phyloP scores from a whole-genome alignment of 768 basidiomycete genomes.

The Cyclocybe cylindracea region DNA sequence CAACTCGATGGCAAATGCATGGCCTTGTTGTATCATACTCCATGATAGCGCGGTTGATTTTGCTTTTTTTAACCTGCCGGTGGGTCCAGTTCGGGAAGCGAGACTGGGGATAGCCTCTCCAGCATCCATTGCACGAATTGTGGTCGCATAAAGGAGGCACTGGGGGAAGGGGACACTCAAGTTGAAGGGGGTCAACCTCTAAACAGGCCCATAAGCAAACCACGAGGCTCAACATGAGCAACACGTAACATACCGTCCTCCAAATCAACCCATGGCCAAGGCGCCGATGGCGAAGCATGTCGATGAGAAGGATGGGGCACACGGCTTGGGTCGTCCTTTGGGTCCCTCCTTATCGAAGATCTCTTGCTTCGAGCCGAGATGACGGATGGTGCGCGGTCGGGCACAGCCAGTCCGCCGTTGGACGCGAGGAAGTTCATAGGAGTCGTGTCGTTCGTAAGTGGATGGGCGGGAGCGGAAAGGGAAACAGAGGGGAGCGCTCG shows the following conservation, averaged over 20 bases:
- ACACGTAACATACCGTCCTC: slow-evolving; percentile 30
- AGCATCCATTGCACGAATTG: slow-evolving; percentile 35
- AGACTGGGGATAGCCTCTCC: slow-evolving; percentile 44
- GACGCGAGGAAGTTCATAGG: too few species aligned
- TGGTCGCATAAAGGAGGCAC: slow-evolving; percentile 40
- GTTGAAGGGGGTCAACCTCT: slow-evolving; percentile 38
- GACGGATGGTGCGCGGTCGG: background rate
- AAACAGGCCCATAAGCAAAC: background rate
- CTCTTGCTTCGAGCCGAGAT: slow-evolving; percentile 4
- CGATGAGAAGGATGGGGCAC: slow-evolving; percentile 42
- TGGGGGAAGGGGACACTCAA: slow-evolving; percentile 30
- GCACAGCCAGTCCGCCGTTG: background rate
- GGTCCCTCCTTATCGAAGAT: slow-evolving; percentile 7
- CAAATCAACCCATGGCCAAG: slow-evolving; percentile 49
- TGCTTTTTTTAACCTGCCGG: slow-evolving; percentile 42
- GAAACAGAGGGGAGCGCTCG: too few species aligned
- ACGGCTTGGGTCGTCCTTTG: slow-evolving; percentile 16
- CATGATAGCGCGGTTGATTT: slow-evolving; percentile 36
- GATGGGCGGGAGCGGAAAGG: too few species aligned
- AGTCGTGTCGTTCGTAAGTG: too few species aligned
- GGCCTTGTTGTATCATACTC: slow-evolving; percentile 27
- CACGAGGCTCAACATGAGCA: background rate
- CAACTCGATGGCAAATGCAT: slow-evolving; percentile 39
- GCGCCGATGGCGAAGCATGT: slow-evolving; percentile 46
- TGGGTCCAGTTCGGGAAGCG: slow-evolving; percentile 60